Evolutionary conservation across 352 stramenopile species (phyloP).

Genomic region (Pythium pectinolyticum): DNA sequence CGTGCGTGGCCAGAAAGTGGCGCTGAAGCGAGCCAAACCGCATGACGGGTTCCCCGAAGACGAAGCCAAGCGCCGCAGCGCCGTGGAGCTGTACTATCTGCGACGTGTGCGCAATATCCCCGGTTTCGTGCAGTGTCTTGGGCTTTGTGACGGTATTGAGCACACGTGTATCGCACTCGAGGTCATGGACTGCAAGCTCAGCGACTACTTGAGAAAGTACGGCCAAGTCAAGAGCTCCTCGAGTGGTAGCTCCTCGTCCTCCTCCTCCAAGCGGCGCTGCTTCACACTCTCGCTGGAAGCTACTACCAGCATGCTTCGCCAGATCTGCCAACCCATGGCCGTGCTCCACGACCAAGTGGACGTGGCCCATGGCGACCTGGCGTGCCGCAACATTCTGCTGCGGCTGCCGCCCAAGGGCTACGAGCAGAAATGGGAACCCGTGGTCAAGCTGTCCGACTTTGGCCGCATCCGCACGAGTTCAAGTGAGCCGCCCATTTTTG

Average conservation of each 20-base stretch:
- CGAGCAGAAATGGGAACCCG: slow-evolving; percentile 76
- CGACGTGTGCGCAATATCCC: slow-evolving; percentile 72
- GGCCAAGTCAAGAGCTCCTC: slow-evolving; percentile 34
- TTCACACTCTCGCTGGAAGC: slow-evolving; percentile 61
- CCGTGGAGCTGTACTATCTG: slow-evolving; percentile 79
- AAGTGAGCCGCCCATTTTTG: slow-evolving; percentile 68
- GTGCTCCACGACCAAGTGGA: slow-evolving; percentile 80
- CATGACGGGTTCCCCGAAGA: slow-evolving; percentile 73
- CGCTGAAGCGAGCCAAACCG: slow-evolving; percentile 79
- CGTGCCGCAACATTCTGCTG: slow-evolving; percentile 86
- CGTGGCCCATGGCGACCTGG: slow-evolving; percentile 76
- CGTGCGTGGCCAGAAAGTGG: slow-evolving; percentile 78
- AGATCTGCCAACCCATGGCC: slow-evolving; percentile 81
- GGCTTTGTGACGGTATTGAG: slow-evolving; percentile 78
- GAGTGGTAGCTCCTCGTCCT: slow-evolving; percentile 31
- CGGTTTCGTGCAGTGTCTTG: slow-evolving; percentile 81
- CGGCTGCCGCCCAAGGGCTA: slow-evolving; percentile 77
- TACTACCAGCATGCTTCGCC: slow-evolving; percentile 57
- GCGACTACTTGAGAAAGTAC: slow-evolving; percentile 79
- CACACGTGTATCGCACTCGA: slow-evolving; percentile 86
- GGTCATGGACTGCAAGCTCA: slow-evolving; percentile 89
- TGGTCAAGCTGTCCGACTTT: slow-evolving; percentile 85
- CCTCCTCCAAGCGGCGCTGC: slow-evolving; percentile 30
- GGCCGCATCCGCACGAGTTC: slow-evolving; percentile 71
- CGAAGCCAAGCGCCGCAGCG: slow-evolving; percentile 78